Percentiles rank a stretch among this genome's conserved stretches.
These are phyloP conservation scores for Pilasporangium apinafurcum DNA, from an alignment of 352 stramenopile species.

Conservation along the genomic window DNA sequence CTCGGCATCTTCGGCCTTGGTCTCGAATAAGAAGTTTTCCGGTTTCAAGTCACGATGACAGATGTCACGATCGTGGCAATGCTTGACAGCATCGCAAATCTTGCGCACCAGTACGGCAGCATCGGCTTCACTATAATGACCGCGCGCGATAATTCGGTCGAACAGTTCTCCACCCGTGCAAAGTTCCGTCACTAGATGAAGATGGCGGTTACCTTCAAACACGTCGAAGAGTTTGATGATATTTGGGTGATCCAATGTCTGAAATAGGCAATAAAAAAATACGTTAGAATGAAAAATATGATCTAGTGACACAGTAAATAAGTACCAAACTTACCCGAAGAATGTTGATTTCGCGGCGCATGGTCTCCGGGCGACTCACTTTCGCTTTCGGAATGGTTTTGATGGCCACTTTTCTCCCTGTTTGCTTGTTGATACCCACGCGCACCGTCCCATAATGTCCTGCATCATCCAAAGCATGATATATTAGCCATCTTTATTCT, in stretches of 20 bases:
- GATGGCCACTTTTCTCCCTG: constrained; percentile 94
- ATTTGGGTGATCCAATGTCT: constrained; percentile 92
- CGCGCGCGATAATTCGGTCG: constrained; percentile 86
- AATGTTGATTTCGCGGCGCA: constrained; percentile 92
- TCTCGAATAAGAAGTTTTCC: constrained; percentile 96
- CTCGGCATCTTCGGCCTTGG: constrained; percentile 82
- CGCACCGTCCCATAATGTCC: constrained; percentile 97
- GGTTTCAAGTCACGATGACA: constrained; percentile 98
- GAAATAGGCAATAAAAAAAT: constrained; percentile 1
- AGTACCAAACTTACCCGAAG: constrained; percentile 60
- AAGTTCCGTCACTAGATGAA: constrained; percentile 97
- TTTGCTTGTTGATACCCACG: constrained; percentile 91
- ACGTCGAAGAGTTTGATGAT: constrained; percentile 98
- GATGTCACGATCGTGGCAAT: constrained; percentile 97
- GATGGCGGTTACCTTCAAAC: constrained; percentile 95
- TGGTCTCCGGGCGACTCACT: constrained; percentile 92
- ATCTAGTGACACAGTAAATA: not conserved
- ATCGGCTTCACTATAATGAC: constrained; percentile 97
- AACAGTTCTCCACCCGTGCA: constrained; percentile 97
- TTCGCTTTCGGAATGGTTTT: constrained; percentile 99
- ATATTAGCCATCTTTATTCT: not conserved
- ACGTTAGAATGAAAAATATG: not conserved
- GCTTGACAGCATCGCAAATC: constrained; percentile 94
- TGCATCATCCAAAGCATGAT: constrained; percentile 2
- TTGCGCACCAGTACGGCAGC: constrained; percentile 94